Conservation (phyloP, 225 moss, liverwort and hornwort genomes). For the Straminergon stramineum region DNA sequence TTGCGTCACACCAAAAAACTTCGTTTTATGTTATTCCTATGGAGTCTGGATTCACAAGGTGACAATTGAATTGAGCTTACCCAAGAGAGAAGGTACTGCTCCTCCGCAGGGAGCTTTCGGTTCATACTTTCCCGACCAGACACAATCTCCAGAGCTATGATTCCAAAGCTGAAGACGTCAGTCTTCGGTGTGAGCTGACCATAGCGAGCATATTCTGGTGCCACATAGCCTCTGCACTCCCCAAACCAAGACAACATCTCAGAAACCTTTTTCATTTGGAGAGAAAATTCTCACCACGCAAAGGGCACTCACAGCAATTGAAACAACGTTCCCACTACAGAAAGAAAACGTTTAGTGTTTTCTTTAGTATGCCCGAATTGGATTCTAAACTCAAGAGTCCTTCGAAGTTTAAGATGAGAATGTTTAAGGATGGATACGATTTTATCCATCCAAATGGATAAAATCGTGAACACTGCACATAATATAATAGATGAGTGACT, state of each 20-base stretch:
- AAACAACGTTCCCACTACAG: neutral
- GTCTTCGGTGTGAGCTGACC: constrained; percentile 42
- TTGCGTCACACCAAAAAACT: neutral
- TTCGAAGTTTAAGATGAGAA: neutral
- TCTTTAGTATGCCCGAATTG: neutral
- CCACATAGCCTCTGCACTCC: constrained; percentile 34
- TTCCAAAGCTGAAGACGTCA: constrained; percentile 48
- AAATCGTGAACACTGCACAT: neutral
- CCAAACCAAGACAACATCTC: neutral
- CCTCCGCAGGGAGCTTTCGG: constrained; percentile 8
- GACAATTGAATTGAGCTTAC: neutral
- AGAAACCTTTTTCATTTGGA: neutral
- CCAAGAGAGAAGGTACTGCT: constrained; percentile 57
- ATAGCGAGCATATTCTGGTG: constrained; percentile 42
- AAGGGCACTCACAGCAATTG: neutral
- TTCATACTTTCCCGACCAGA: constrained; percentile 42
- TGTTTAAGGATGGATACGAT: too few species aligned
- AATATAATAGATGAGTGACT: too few species aligned
- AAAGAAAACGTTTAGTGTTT: neutral
- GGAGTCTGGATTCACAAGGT: neutral
- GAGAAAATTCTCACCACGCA: neutral
- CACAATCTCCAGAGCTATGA: constrained; percentile 43
- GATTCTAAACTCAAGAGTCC: neutral
- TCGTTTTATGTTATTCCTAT: neutral
- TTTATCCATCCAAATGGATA: neutral